These are phyloP conservation scores for Odonthalia washingtoniensis DNA, from an alignment of 31 red algal genomes.

Conservation along the genomic window DNA sequence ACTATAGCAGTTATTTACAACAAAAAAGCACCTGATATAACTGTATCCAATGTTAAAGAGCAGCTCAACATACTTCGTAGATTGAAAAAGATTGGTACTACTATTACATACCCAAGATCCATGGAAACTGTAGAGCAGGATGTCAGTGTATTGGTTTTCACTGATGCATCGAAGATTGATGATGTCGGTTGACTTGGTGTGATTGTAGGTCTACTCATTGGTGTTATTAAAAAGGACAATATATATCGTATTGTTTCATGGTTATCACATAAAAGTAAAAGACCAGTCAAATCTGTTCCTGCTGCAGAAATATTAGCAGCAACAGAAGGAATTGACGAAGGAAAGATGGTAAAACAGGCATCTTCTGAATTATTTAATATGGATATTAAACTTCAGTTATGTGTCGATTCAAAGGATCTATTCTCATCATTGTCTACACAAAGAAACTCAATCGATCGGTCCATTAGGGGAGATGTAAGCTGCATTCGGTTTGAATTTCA, in stretches of 20 bases:
- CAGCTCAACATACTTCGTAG: slow-evolving; percentile 15
- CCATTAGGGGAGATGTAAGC: no score
- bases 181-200: neutral
- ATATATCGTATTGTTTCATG: slow-evolving; percentile 14
- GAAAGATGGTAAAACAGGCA: no score
- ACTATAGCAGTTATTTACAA: neutral
- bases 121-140: neutral
- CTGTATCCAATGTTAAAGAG: no score
- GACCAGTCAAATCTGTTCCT: slow-evolving; percentile 18
- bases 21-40: slow-evolving; percentile 38
- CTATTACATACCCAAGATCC: neutral
- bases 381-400: no score
- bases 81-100: slow-evolving; percentile 23
- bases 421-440: no score
- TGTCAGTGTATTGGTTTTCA: neutral
- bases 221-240: neutral
- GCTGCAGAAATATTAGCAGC: slow-evolving; percentile 34
- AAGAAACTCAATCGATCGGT: no score
- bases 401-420: no score
- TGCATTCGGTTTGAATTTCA: slow-evolving; percentile 34
- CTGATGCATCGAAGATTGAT: slow-evolving; percentile 1
- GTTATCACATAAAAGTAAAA: slow-evolving; percentile 1
- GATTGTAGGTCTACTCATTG: neutral
- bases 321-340: slow-evolving; percentile 30
- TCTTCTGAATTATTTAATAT: no score